Percentiles rank a stretch among this genome's conserved stretches.
These are phyloP conservation scores for Monosporascus sp. DNA, from an alignment of 2,329 filamentous ascomycete genomes.

Conservation along the genomic window DNA sequence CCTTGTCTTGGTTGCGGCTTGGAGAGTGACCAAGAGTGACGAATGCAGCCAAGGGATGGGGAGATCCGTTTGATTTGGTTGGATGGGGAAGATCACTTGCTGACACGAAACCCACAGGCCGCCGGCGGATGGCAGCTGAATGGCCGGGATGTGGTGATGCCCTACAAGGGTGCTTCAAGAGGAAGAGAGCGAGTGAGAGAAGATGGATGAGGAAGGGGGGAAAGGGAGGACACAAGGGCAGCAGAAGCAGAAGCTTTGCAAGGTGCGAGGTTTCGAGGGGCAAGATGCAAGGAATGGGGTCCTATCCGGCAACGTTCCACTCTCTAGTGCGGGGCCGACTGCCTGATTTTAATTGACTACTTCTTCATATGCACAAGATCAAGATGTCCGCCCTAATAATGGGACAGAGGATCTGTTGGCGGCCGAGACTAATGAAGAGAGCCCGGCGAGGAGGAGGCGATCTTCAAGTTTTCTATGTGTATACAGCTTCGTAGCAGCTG, in stretches of 20 bases:
- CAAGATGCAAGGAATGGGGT: neutral
- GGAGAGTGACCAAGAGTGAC: neutral
- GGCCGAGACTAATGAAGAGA: too few relatives aligned
- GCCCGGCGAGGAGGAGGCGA: too few relatives aligned
- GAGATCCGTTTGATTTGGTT: neutral
- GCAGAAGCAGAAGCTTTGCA: neutral
- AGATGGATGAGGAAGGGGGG: neutral
- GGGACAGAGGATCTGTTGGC: too few relatives aligned
- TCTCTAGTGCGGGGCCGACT: neutral
- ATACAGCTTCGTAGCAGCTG: too few relatives aligned
- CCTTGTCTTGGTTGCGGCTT: neutral
- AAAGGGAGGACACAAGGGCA: neutral
- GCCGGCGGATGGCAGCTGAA: neutral
- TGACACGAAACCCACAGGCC: neutral
- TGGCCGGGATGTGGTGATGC: too few relatives aligned
- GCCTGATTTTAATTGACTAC: neutral
- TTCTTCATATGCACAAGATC: neutral
- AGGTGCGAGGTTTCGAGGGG: too few relatives aligned
- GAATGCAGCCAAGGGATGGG: neutral
- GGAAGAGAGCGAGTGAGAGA: too few relatives aligned
- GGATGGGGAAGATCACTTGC: neutral
- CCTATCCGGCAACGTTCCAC: neutral
- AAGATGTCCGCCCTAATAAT: too few relatives aligned
- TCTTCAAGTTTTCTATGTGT: too few relatives aligned
- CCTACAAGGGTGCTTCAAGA: neutral